Conservation (phyloP, 352 stramenopile species). For the Globisporangium paddicum region DNA sequence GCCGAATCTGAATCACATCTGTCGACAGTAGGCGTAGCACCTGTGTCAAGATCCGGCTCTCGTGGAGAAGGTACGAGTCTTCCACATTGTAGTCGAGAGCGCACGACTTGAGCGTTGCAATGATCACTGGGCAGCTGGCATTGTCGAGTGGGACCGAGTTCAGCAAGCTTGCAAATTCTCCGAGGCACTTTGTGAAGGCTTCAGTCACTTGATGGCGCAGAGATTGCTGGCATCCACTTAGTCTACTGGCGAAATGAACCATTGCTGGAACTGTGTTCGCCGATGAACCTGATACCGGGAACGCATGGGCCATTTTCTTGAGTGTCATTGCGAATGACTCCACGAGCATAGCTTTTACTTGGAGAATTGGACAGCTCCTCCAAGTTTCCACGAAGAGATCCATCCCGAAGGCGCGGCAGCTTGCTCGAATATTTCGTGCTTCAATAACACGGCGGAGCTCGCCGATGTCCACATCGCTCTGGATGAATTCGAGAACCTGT, state of each 20-base stretch:
- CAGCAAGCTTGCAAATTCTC: slow-evolving; percentile 26
- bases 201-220: slow-evolving; percentile 41
- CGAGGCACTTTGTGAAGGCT: slow-evolving; percentile 42
- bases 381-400: slow-evolving; percentile 35
- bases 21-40: slow-evolving; percentile 53
- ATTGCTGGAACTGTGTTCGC: slow-evolving; percentile 16
- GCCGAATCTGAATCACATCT: slow-evolving; percentile 33
- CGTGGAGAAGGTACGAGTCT: slow-evolving; percentile 63
- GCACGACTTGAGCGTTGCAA: slow-evolving; percentile 46
- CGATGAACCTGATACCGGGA: slow-evolving; percentile 15
- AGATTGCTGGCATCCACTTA: slow-evolving; percentile 48
- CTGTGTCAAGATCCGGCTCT: slow-evolving; percentile 50
- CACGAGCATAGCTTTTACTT: slow-evolving; percentile 32
- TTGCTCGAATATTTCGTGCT: slow-evolving; percentile 41
- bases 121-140: slow-evolving; percentile 24
- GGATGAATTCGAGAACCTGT: slow-evolving; percentile 81
- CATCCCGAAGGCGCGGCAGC: slow-evolving; percentile 39
- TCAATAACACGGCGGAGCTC: slow-evolving; percentile 47
- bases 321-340: slow-evolving; percentile 46
- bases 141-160: slow-evolving; percentile 18
- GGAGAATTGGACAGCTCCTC: slow-evolving; percentile 17
- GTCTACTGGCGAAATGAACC: slow-evolving; percentile 51
- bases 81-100: slow-evolving; percentile 75
- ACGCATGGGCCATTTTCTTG: slow-evolving; percentile 29
- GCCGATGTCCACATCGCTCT: slow-evolving; percentile 66